phyloP scores from a whole-genome alignment of 2,329 filamentous ascomycete genomes.

The Microdochium trichocladiopsis region DNA sequence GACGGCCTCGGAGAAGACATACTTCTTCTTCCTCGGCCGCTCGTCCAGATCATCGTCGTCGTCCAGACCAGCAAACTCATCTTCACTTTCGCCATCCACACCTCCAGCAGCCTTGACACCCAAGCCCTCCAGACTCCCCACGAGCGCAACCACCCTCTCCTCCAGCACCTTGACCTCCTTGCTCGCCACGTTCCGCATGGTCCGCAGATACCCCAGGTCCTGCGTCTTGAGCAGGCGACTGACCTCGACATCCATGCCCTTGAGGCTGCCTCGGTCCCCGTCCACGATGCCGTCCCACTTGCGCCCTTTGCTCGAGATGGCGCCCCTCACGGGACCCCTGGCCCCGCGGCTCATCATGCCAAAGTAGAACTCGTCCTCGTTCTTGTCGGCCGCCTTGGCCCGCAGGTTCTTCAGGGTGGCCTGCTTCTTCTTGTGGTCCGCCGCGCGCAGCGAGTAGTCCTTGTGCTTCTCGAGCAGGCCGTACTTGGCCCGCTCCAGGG shows the following conservation, averaged over 20 bases:
- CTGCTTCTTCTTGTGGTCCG: slow-evolving; percentile 62
- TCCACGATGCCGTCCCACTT: slow-evolving; percentile 47
- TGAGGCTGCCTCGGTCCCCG: slow-evolving; percentile 48
- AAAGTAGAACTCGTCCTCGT: slow-evolving; percentile 69
- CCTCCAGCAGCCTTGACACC: slow-evolving; percentile 17
- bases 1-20: slow-evolving; percentile 39
- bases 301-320: slow-evolving; percentile 36
- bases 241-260: slow-evolving; percentile 45
- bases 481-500: slow-evolving; percentile 73
- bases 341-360: slow-evolving; percentile 28
- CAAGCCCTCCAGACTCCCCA: slow-evolving; percentile 17
- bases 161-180: slow-evolving; percentile 52
- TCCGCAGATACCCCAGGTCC: slow-evolving; percentile 58
- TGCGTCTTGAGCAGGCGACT: slow-evolving; percentile 62
- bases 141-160: slow-evolving; percentile 42
- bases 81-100: slow-evolving; percentile 20
- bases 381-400: slow-evolving; percentile 56
- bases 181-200: slow-evolving; percentile 49
- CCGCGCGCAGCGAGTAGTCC: slow-evolving; percentile 59
- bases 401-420: slow-evolving; percentile 49
- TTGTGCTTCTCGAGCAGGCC: slow-evolving; percentile 96
- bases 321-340: slow-evolving; percentile 3
- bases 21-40: slow-evolving; percentile 29
- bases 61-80: slow-evolving; percentile 18
- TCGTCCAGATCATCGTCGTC: slow-evolving; percentile 13